Conservation (phyloP, 495 filamentous ascomycete genomes). For the Penicillium fimorum region DNA sequence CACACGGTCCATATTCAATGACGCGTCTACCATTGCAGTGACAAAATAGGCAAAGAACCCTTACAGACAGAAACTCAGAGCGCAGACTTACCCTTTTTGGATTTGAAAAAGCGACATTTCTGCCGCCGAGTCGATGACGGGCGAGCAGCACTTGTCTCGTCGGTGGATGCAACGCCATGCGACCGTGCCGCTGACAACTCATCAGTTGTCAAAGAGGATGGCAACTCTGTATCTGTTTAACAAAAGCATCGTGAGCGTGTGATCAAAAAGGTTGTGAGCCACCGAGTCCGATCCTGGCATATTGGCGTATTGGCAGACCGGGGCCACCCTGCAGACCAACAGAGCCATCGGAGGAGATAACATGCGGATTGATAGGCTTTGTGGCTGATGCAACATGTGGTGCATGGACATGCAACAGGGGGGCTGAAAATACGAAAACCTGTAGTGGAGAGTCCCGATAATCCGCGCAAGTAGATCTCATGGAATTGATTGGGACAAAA, state of each 20-base stretch:
- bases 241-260: conserved; percentile 32
- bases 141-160: conserved; percentile 15
- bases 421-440: conserved; percentile 11
- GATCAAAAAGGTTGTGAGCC: conserved; percentile 38
- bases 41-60: background rate
- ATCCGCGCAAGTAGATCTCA: conserved; percentile 12
- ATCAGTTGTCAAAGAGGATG: conserved; percentile 19
- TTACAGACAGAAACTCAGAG: conserved; percentile 10
- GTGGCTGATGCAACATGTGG: conserved; percentile 15
- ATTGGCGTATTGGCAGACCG: conserved; percentile 5
- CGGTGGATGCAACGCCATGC: conserved; percentile 28
- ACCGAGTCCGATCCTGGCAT: conserved; percentile 20
- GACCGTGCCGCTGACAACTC: conserved; percentile 36
- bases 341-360: conserved; percentile 7
- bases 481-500: conserved; percentile 13
- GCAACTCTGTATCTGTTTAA: conserved; percentile 19
- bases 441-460: background rate
- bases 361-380: conserved; percentile 8
- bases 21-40: background rate
- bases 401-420: conserved; percentile 13
- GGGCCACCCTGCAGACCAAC: conserved; percentile 15
- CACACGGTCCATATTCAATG: conserved; percentile 4
- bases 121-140: conserved; percentile 23
- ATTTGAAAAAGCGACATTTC: conserved; percentile 32
- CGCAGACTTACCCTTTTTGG: conserved; percentile 27